Conservation (phyloP, 495 filamentous ascomycete species). For the Pyrenopolyporus hunteri region DNA sequence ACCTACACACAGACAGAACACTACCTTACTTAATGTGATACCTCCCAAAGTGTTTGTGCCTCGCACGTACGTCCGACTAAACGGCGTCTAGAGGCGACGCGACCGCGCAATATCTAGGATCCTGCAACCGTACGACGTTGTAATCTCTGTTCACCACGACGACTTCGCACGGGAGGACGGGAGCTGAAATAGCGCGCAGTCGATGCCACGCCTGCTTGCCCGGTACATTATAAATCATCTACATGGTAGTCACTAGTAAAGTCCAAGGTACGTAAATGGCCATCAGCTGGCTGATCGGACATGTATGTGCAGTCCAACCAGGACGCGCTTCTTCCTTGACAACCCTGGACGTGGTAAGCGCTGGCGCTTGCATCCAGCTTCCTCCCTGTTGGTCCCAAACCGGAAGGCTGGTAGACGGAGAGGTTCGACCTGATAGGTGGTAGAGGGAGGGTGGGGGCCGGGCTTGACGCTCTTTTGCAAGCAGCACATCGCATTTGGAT, state of each 20-base stretch:
- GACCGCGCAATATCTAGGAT: no score
- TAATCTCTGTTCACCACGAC: no score
- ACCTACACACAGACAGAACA: no score
- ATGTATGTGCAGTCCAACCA: constrained; percentile 4
- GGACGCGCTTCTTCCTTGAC: constrained; percentile 13
- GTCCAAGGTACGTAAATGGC: constrained; percentile 2
- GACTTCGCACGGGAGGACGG: no score
- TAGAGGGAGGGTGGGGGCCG: constrained; percentile 27
- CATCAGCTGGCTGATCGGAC: constrained; percentile 13
- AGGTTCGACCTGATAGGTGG: constrained; percentile 2
- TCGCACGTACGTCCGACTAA: not conserved
- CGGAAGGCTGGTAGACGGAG: constrained; percentile 12
- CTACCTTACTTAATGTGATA: not conserved
- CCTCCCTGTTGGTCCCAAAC: constrained; percentile 25
- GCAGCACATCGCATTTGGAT: no score
- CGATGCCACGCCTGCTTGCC: no score
- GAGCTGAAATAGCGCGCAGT: no score
- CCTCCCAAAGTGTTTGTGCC: not conserved
- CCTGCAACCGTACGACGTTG: no score
- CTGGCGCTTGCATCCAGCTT: constrained; percentile 17
- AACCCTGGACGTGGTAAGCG: constrained; percentile 12
- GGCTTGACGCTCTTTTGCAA: not conserved
- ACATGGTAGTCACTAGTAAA: no score
- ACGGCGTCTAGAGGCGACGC: not conserved
- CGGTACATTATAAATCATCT: no score